Evolutionary conservation across 2,329 filamentous ascomycete species (phyloP).

Genomic region (Ceratocystis ficicola): DNA sequence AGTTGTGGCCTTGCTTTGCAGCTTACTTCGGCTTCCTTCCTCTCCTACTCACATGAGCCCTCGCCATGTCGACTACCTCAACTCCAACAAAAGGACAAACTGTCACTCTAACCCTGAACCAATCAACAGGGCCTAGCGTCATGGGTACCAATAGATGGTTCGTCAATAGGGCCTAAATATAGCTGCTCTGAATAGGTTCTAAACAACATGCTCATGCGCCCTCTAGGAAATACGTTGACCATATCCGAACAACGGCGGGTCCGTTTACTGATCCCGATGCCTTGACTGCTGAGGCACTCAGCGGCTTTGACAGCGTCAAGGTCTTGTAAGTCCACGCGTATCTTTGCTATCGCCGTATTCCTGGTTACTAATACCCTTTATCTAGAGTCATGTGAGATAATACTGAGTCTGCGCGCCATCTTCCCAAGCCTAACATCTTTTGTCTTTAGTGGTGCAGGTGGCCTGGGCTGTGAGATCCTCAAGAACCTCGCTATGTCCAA

Average conservation of each 20-base stretch:
- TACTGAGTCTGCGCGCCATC: conserved; percentile 22
- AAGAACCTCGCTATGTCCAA: conserved; percentile 92
- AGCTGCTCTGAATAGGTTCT: background rate
- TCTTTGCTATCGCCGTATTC: background rate
- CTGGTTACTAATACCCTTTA: background rate
- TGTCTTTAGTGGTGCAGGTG: conserved; percentile 68
- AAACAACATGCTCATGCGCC: conserved; percentile 11
- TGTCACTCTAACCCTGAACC: conserved; percentile 20
- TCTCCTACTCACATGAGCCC: background rate
- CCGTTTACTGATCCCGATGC: conserved; percentile 64
- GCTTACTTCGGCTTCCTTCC: background rate
- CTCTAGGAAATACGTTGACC: conserved; percentile 72
- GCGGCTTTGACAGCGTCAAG: conserved; percentile 56
- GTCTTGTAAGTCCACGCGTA: conserved; percentile 47
- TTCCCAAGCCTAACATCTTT: conserved; percentile 23
- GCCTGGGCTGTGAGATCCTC: conserved; percentile 87
- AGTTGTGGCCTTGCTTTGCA: background rate
- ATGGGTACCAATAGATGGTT: conserved; percentile 13
- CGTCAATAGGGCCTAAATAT: background rate
- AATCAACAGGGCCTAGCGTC: background rate
- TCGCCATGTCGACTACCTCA: conserved; percentile 3
- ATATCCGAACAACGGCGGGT: conserved; percentile 61
- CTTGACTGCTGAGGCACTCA: conserved; percentile 40
- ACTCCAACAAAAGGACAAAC: conserved; percentile 11
- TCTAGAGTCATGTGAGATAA: conserved; percentile 39